Conservation (phyloP, 2,329 filamentous ascomycete genomes). For the Diaporthe aspalathi region DNA sequence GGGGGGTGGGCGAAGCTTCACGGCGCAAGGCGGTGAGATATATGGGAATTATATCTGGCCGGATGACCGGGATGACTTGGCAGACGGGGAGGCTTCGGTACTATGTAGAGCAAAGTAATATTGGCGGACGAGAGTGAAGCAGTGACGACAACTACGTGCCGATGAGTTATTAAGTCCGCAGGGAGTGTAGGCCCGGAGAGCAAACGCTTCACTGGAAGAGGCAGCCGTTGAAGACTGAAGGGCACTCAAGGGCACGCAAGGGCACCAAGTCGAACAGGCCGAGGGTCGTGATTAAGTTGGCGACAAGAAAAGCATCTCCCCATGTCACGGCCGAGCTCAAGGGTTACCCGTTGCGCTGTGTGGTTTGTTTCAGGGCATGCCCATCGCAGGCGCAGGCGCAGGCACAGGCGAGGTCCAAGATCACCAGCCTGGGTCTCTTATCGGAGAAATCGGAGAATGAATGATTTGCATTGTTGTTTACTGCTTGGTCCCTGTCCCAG, state of each 20-base stretch:
- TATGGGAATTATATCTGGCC: neutral
- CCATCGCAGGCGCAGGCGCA: slow-evolving; percentile 9
- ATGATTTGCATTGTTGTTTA: slow-evolving; percentile 26
- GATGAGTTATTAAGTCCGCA: neutral
- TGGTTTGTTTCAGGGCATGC: slow-evolving; percentile 18
- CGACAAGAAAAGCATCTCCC: slow-evolving; percentile 23
- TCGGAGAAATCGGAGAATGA: slow-evolving; percentile 17
- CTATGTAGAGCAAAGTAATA: neutral
- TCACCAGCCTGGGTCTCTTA: slow-evolving; percentile 12
- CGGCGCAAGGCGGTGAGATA: slow-evolving; percentile 15
- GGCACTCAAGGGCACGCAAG: too few species aligned
- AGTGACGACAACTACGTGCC: slow-evolving; percentile 9
- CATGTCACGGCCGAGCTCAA: slow-evolving; percentile 18
- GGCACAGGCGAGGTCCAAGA: slow-evolving; percentile 14
- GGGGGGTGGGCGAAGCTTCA: neutral
- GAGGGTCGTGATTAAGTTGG: slow-evolving; percentile 15
- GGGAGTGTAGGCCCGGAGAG: neutral
- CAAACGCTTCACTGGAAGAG: slow-evolving; percentile 1
- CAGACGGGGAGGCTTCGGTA: slow-evolving; percentile 8
- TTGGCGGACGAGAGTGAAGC: neutral
- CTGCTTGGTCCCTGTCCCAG: slow-evolving; percentile 6
- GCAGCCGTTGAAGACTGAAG: slow-evolving; percentile 2
- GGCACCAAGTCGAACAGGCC: neutral
- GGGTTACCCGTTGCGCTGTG: slow-evolving; percentile 8
- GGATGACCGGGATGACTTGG: slow-evolving; percentile 7